Evolutionary conservation across 805 yeast genomes (phyloP), one percentile per base, ranked within the genome.

Genomic region (Helenozyma rhizophorensis): DNA sequence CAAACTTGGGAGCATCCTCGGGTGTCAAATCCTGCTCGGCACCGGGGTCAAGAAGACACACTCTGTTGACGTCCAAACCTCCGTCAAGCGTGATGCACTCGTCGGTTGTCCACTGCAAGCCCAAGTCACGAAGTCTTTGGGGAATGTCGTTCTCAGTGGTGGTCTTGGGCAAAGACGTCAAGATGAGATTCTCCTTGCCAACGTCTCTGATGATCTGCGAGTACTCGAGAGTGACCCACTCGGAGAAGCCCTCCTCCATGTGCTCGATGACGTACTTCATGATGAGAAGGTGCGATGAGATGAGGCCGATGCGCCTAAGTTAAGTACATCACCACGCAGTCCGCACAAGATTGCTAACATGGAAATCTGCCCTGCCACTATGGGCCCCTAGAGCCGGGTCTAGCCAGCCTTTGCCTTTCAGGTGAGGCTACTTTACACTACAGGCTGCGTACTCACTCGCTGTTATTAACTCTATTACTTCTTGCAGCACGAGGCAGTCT

Each of bases 221-320:
- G 59, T 90, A 90, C 51, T 90, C 98, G 5, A 93, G 68, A 18
- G 76, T 72, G 26, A 90, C 97, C 98, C 98, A 90, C 45, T 84
- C 93, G 43, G 96, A 86, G 72, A 90, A 87, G 1, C 96, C 97
- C 40, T 78, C 83, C 60, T 90, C 98, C 97, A 90, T 90, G 56
- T 90, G 98, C 60, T 90, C 98, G 32, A 90, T 88, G 33, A 93
- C 77, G 69, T 88, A 90, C 60, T 86, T 87, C 95, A 85, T 85
- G 27, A 15, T 28, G 24, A 12, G 23, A 25, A 29, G 26, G 32
- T 29, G 32, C 32, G 25, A 23, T 23, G 25, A 12, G 25, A 23
- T 23, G 14, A 22, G 23, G 13, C 6, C 3, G 23, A 22, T 11
- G 23, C 23, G 12, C 11, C 12, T 21, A 3, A 22, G 12, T n/a